Conservation (phyloP, 192 early-diverging fungal genomes). For the Irineochytrium annulatum region DNA sequence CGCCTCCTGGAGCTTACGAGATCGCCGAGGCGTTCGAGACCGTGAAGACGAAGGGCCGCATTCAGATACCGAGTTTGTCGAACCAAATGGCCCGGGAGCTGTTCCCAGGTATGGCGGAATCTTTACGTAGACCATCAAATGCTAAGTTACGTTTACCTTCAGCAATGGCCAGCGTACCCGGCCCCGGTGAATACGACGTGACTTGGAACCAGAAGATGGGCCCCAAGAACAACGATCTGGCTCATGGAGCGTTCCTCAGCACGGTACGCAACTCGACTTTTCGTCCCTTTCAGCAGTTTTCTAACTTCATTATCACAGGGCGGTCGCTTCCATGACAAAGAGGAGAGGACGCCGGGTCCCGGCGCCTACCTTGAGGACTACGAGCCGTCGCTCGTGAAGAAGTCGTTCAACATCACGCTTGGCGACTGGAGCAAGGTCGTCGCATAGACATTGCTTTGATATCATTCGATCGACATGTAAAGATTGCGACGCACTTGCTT, state of each 20-base stretch:
- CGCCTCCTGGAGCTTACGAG: slow-evolving; percentile 54
- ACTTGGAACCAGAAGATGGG: not conserved
- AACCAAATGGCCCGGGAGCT: slow-evolving; percentile 37
- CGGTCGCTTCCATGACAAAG: slow-evolving; percentile 28
- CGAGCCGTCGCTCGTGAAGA: slow-evolving; percentile 37
- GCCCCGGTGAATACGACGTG: slow-evolving; percentile 39
- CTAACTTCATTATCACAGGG: slow-evolving; percentile 22
- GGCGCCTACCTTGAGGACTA: slow-evolving; percentile 40
- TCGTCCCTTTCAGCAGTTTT: not conserved
- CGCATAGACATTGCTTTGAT: no score
- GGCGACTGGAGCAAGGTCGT: slow-evolving; percentile 26
- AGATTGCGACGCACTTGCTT: no score
- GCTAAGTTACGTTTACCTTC: not conserved
- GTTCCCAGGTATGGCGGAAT: slow-evolving; percentile 35
- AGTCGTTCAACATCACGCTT: slow-evolving; percentile 52
- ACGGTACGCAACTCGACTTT: slow-evolving; percentile 24
- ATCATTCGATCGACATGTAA: no score
- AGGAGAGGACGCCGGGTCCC: slow-evolving; percentile 37
- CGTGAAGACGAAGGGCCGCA: slow-evolving; percentile 30
- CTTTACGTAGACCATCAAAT: not conserved
- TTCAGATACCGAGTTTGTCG: slow-evolving; percentile 21
- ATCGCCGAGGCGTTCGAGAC: slow-evolving; percentile 40
- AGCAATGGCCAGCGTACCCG: slow-evolving; percentile 30
- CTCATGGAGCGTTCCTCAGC: slow-evolving; percentile 32
- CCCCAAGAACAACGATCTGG: not conserved